Base-by-base conservation (phyloP, 2,329 filamentous ascomycete genomes). In the Rutstroemia sp. region DNA sequence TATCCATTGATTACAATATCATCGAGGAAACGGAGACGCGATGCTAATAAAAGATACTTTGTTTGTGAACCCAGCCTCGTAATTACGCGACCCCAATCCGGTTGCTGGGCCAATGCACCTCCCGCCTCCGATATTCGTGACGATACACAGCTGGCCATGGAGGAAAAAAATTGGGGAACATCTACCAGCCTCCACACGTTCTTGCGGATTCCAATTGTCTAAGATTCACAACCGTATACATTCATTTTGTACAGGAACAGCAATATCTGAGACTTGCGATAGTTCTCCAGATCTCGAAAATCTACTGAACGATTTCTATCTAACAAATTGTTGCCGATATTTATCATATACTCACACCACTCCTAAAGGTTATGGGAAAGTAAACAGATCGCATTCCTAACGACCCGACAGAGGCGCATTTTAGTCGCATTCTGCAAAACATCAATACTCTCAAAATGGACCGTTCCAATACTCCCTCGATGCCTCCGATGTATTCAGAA, bases 401-500 rank as follows among this genome's bases (percentile, higher is more conserved):
- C 30, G 12, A 34, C 30, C 30, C 30, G 19, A 42, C 39, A 42
- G 39, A 38, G 49, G 49, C 54, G 54, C 54, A 52, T 44, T 46
- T 52, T 52, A 18, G 58, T 55, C 62, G 58, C 61, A 65, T 57
- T 61, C 55, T 51, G 57, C 48, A 50, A 53, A 47, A 50, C 50
- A 59, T 42, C 44, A 53, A 39, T 48, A 21, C 25, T 51, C 49
- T 38, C 62, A 65, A 52, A 49, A 69, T 69, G 67, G 59, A 66
- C 64, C 72, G 74, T 46, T 74, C 76, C 66, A 76, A 73, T 64
- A 76, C 74, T 63, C 77, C 78, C 46, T 74, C 75, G 37, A 72
- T 76, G 61, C 79, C 79, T 58, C 81, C 82, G 34, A 79, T 81
- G 61, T 86, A 85, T 58, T 65, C 63, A 65, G 74, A 74, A 61